Percentiles rank a stretch among this genome's conserved stretches.
Conservation (phyloP, 352 stramenopile genomes). For the Globisporangium middletonii region DNA sequence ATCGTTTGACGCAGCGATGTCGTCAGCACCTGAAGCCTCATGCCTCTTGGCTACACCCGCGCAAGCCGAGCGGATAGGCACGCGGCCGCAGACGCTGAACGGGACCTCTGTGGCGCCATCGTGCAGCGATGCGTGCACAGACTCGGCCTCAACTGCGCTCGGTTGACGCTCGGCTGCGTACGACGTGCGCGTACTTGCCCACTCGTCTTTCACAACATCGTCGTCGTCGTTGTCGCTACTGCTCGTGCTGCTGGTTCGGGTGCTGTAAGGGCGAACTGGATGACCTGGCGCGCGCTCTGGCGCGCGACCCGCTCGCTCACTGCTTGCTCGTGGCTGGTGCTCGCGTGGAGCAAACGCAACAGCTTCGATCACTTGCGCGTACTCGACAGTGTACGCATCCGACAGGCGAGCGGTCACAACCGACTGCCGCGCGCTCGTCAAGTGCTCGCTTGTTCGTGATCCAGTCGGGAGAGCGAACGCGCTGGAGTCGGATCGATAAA, state of each 20-base stretch:
- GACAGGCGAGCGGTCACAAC: not conserved
- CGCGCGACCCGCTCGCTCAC: not conserved
- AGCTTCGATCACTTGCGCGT: not conserved
- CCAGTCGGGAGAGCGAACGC: not conserved
- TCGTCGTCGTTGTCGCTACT: constrained; percentile 2
- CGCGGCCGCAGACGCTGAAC: constrained; percentile 24
- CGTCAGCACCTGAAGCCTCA: too few relatives aligned
- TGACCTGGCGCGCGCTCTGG: too few relatives aligned
- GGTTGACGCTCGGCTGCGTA: not conserved
- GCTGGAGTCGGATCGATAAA: not conserved
- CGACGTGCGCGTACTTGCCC: constrained; percentile 8
- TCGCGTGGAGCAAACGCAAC: not conserved
- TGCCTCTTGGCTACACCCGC: too few relatives aligned
- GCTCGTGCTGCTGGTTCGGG: not conserved
- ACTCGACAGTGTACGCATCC: not conserved
- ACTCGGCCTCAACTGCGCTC: not conserved
- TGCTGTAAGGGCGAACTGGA: too few relatives aligned
- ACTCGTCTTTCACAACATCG: constrained; percentile 4
- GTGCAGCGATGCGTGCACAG: not conserved
- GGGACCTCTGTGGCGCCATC: not conserved
- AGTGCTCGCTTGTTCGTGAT: not conserved
- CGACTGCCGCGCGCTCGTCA: not conserved
- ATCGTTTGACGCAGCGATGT: too few relatives aligned
- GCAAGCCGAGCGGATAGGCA: constrained; percentile 26
- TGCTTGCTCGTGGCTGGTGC: not conserved